Evolutionary conservation across 495 filamentous ascomycete genomes (phyloP).

Genomic region (Elaphomyces granulatus): DNA sequence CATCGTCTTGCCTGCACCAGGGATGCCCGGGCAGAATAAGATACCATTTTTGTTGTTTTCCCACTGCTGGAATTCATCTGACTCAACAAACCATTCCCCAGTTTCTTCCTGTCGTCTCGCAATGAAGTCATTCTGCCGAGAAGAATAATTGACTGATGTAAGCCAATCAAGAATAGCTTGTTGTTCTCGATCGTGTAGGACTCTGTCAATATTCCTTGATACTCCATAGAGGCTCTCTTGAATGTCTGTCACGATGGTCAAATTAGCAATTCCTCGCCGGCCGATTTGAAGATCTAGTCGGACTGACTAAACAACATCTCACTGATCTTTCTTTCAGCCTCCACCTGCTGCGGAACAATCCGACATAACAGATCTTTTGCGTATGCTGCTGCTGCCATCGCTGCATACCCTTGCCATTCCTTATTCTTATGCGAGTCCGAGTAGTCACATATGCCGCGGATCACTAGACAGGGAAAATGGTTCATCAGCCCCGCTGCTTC

Average conservation of each 20-base stretch:
- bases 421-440: conserved; percentile 26
- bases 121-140: conserved; percentile 9
- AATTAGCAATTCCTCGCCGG: not conserved
- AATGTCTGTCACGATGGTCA: conserved; percentile 3
- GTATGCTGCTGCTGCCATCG: conserved; percentile 19
- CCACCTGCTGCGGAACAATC: conserved; percentile 4
- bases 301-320: conserved; percentile 2
- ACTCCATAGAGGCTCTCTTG: conserved; percentile 3
- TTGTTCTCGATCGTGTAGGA: conserved; percentile 6
- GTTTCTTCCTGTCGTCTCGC: conserved; percentile 19
- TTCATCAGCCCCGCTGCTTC: conserved; percentile 23
- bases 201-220: conserved; percentile 1
- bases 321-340: conserved; percentile 3
- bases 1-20: conserved; percentile 30
- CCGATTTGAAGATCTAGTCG: not conserved
- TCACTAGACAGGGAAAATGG: conserved; percentile 21
- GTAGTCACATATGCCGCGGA: conserved; percentile 25
- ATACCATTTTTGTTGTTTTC: conserved; percentile 11
- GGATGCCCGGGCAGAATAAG: conserved; percentile 25
- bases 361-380: conserved; percentile 6
- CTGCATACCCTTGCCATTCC: conserved; percentile 16
- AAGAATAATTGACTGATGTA: conserved; percentile 6
- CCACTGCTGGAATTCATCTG: conserved; percentile 20
- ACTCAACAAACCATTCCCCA: conserved; percentile 29
- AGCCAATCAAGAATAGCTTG: conserved; percentile 12